Evolutionary conservation across 2,329 filamentous ascomycete species (phyloP).

Genomic region (Aaosphaeria arxii): DNA sequence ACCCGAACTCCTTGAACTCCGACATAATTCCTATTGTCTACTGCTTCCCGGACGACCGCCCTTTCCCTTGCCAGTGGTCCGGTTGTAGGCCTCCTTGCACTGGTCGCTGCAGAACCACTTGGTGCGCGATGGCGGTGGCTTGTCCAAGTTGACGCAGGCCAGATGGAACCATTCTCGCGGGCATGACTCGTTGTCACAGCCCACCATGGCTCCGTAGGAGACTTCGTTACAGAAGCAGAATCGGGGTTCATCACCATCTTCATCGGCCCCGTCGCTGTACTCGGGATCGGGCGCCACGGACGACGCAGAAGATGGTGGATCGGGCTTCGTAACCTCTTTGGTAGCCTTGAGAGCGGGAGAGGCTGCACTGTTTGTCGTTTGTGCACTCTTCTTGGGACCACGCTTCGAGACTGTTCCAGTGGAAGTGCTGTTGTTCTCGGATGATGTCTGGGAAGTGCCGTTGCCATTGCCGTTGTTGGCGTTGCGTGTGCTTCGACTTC

Average conservation of each 20-base stretch:
- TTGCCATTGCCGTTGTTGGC: constrained; percentile 26
- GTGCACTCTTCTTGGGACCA: constrained; percentile 33
- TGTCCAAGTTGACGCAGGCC: constrained; percentile 60
- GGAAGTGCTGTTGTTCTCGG: constrained; percentile 37
- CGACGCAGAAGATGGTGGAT: constrained; percentile 29
- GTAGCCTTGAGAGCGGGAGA: constrained; percentile 25
- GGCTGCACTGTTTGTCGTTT: constrained; percentile 17
- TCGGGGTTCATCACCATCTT: constrained; percentile 50
- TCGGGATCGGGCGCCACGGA: constrained; percentile 32
- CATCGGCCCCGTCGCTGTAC: constrained; percentile 32
- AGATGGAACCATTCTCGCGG: constrained; percentile 67
- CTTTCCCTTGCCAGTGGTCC: constrained; percentile 25
- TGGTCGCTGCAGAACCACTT: constrained; percentile 42
- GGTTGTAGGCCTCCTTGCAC: constrained; percentile 29
- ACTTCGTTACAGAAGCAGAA: constrained; percentile 67
- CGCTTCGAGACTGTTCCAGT: constrained; percentile 34
- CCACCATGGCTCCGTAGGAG: constrained; percentile 66
- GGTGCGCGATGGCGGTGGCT: constrained; percentile 50
- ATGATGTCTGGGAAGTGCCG: constrained; percentile 33
- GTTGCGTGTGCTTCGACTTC: constrained; percentile 43
- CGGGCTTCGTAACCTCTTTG: constrained; percentile 20
- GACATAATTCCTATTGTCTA: constrained; percentile 39
- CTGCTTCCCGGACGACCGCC: constrained; percentile 36
- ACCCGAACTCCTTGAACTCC: constrained; percentile 35
- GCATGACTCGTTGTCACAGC: constrained; percentile 64